Conservation (phyloP, 768 basidiomycete genomes). For the Amanita molliuscula region DNA sequence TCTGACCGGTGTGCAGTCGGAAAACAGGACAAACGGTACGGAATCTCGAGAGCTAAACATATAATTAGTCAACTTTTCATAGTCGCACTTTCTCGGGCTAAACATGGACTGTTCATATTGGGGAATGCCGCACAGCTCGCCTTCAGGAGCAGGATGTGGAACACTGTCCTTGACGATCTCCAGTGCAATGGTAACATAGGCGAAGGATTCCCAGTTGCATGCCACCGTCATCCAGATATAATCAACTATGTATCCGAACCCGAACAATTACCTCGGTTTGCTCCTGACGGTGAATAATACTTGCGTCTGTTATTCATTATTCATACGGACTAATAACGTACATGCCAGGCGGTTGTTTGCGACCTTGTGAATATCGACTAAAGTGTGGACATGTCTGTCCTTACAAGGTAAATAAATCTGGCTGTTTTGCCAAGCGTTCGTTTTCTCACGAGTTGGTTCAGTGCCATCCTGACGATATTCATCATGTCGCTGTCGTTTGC, state of each 20-base stretch:
- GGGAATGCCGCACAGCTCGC: constrained; percentile 54
- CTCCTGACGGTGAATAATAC: constrained; percentile 45
- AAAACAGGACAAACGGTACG: constrained; percentile 43
- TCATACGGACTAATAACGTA: not conserved
- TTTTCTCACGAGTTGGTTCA: constrained; percentile 13
- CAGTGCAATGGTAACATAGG: constrained; percentile 37
- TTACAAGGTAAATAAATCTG: constrained; percentile 33
- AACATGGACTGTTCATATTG: constrained; percentile 63
- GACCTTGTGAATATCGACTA: constrained; percentile 40
- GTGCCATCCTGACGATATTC: constrained; percentile 54
- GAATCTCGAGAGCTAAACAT: not conserved
- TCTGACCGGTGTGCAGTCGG: constrained; percentile 25
- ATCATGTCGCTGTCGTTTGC: constrained; percentile 40
- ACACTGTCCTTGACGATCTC: constrained; percentile 44
- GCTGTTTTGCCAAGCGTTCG: not conserved
- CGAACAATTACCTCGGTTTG: constrained; percentile 35
- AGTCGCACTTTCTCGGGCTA: constrained; percentile 69
- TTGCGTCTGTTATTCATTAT: not conserved
- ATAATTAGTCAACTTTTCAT: constrained; percentile 6
- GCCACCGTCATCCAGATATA: constrained; percentile 41
- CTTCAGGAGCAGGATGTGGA: constrained; percentile 47
- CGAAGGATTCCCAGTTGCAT: constrained; percentile 42
- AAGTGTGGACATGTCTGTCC: constrained; percentile 59
- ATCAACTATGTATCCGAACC: constrained; percentile 35
- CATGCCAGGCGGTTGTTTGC: constrained; percentile 47